Evolutionary conservation across 1,139 yeast genomes (phyloP).

Genomic region (Pichia sp.): DNA sequence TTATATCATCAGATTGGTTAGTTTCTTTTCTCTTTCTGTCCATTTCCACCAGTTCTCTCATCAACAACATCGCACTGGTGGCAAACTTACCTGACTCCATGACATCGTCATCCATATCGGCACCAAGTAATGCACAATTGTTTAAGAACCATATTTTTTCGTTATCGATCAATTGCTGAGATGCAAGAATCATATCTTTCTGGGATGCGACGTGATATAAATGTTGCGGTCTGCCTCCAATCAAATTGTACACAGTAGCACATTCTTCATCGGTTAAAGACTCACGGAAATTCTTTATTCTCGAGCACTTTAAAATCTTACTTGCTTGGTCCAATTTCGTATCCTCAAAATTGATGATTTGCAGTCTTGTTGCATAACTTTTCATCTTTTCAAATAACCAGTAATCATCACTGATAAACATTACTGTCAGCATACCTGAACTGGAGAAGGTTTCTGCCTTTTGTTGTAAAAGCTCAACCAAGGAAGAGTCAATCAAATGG

Average conservation of each 20-base stretch:
- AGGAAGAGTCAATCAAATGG: constrained; percentile 70
- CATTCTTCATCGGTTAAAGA: constrained; percentile 35
- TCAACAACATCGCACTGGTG: constrained; percentile 71
- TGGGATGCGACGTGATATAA: constrained; percentile 72
- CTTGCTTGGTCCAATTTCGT: constrained; percentile 56
- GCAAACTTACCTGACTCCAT: constrained; percentile 84
- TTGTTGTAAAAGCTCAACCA: constrained; percentile 78
- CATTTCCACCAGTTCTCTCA: constrained; percentile 71
- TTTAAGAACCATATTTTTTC: constrained; percentile 87
- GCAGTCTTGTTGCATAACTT: constrained; percentile 70
- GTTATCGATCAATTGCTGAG: constrained; percentile 69
- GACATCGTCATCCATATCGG: constrained; percentile 85
- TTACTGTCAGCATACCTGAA: constrained; percentile 69
- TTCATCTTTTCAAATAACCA: constrained; percentile 83
- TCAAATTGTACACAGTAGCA: constrained; percentile 59
- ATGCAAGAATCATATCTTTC: constrained; percentile 57
- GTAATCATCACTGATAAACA: constrained; percentile 82
- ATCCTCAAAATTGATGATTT: constrained; percentile 70
- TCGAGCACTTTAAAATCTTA: constrained; percentile 52
- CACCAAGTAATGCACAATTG: constrained; percentile 77
- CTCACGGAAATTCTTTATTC: constrained; percentile 45
- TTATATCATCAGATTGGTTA: constrained; percentile 17
- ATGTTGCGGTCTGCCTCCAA: constrained; percentile 88
- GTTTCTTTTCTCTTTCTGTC: constrained; percentile 41
- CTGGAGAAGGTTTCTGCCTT: constrained; percentile 81